Evolutionary conservation across 441 rosid genomes (phyloP).

Genomic region (Bocquillonia castaneifolia): DNA sequence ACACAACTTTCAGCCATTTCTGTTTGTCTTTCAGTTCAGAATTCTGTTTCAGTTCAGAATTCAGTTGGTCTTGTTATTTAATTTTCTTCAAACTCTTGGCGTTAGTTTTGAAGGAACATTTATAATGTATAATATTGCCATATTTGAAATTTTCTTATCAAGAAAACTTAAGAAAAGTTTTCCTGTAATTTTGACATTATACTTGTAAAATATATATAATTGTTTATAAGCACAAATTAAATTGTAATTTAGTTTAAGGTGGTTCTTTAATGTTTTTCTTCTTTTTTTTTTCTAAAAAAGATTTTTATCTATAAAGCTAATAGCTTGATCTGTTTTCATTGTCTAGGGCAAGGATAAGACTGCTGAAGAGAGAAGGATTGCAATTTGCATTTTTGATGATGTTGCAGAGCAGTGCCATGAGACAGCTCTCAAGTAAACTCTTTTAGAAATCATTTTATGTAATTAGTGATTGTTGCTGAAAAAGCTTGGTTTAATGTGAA

Average conservation of each 20-base stretch:
- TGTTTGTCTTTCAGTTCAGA: too few species aligned
- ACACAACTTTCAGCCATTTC: neutral
- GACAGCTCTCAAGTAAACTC: constrained; percentile 80
- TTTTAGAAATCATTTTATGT: neutral
- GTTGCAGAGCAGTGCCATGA: constrained; percentile 98
- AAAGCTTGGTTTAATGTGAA: constrained; percentile 16
- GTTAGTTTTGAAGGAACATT: neutral
- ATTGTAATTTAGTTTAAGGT: neutral
- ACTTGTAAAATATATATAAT: too few species aligned
- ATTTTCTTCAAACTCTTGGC: neutral
- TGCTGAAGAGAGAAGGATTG: constrained; percentile 97
- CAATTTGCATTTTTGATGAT: constrained; percentile 98
- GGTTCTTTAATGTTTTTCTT: too few species aligned
- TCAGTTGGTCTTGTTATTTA: neutral
- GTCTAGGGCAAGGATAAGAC: constrained; percentile 95
- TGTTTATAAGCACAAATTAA: neutral
- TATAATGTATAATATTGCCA: neutral
- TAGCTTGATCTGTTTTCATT: constrained; percentile 9
- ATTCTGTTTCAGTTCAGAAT: neutral
- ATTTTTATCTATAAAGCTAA: too few species aligned
- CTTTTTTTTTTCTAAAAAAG: too few species aligned
- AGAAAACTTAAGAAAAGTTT: neutral
- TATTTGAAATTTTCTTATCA: too few species aligned
- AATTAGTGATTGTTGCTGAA: constrained; percentile 13
- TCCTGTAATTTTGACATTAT: neutral